A percentile compares a stretch with the other conserved stretches of the same genome.
These are phyloP conservation scores for Alternaria sp. DNA, from an alignment of 2,329 filamentous ascomycete species.

Conservation along the genomic window DNA sequence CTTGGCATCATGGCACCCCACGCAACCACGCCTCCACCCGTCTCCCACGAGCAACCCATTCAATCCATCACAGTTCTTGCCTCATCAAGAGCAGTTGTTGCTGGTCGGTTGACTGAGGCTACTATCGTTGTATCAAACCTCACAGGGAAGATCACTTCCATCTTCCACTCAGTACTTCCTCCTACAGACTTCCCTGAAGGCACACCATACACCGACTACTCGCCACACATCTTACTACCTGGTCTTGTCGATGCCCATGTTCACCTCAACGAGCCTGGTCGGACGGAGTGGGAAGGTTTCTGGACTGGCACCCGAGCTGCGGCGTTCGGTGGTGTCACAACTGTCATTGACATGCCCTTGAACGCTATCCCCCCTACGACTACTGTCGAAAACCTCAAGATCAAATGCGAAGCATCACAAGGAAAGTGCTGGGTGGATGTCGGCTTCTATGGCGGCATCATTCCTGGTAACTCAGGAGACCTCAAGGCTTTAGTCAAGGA, in stretches of 20 bases:
- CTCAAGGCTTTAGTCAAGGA: constrained; percentile 80
- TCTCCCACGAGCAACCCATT: constrained; percentile 32
- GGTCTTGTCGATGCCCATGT: constrained; percentile 97
- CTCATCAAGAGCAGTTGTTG: constrained; percentile 82
- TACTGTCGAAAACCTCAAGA: constrained; percentile 78
- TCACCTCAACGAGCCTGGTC: constrained; percentile 94
- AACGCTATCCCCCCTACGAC: constrained; percentile 98
- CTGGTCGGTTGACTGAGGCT: constrained; percentile 76
- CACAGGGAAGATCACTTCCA: constrained; percentile 83
- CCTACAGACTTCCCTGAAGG: constrained; percentile 73
- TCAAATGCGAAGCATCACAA: constrained; percentile 82
- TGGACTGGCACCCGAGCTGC: constrained; percentile 92
- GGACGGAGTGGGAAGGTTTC: constrained; percentile 99
- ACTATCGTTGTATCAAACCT: constrained; percentile 78
- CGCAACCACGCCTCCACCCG: constrained; percentile 41
- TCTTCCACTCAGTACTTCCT: constrained; percentile 77
- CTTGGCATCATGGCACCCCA: constrained; percentile 45
- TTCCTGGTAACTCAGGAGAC: constrained; percentile 85
- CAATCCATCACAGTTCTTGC: constrained; percentile 74
- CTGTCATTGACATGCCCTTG: constrained; percentile 95
- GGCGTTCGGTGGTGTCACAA: constrained; percentile 94
- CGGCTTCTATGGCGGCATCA: constrained; percentile 95
- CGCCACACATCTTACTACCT: constrained; percentile 82
- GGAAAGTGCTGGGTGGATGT: constrained; percentile 98
- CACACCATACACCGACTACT: constrained; percentile 81